These are phyloP conservation scores for Moesziomyces globuligerus DNA, from an alignment of 1,284 basidiomycete genomes.

Conservation along the genomic window DNA sequence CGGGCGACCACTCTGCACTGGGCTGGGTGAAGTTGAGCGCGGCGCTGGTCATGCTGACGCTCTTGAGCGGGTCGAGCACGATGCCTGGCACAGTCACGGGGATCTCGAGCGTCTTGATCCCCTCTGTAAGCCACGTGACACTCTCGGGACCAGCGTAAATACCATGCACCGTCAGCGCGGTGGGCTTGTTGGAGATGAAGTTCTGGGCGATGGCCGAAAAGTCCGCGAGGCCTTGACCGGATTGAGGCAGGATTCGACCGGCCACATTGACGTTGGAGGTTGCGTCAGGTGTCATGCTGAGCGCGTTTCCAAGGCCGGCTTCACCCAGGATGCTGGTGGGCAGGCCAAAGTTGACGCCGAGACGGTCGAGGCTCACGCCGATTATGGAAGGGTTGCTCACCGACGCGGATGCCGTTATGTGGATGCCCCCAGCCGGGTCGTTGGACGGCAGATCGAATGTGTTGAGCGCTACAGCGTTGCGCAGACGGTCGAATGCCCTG, in stretches of 20 bases:
- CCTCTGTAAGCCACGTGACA: slow-evolving; percentile 78
- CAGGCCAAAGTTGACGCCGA: slow-evolving; percentile 74
- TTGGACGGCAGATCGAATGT: slow-evolving; percentile 78
- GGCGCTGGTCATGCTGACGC: slow-evolving; percentile 75
- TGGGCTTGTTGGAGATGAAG: slow-evolving; percentile 77
- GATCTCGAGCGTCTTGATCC: slow-evolving; percentile 75
- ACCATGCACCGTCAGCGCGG: slow-evolving; percentile 74
- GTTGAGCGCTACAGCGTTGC: slow-evolving; percentile 74
- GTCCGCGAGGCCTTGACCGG: slow-evolving; percentile 70
- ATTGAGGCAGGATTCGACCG: slow-evolving; percentile 77
- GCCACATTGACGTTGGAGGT: slow-evolving; percentile 72
- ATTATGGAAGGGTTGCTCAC: slow-evolving; percentile 81
- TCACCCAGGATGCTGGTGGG: slow-evolving; percentile 74
- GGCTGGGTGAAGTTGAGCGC: slow-evolving; percentile 73
- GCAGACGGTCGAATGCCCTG: slow-evolving; percentile 77
- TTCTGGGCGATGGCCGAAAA: slow-evolving; percentile 78
- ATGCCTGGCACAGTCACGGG: slow-evolving; percentile 75
- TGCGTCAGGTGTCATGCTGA: slow-evolving; percentile 73
- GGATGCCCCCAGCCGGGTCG: slow-evolving; percentile 78
- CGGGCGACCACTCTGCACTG: slow-evolving; percentile 70
- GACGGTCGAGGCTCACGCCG: slow-evolving; percentile 75
- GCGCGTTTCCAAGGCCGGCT: slow-evolving; percentile 70
- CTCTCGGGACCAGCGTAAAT: slow-evolving; percentile 74
- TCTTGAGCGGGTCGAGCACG: slow-evolving; percentile 76
- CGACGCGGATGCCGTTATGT: slow-evolving; percentile 74